Base-by-base conservation (phyloP, 306 rosid species). In the Oxytropis ochrocephala region DNA sequence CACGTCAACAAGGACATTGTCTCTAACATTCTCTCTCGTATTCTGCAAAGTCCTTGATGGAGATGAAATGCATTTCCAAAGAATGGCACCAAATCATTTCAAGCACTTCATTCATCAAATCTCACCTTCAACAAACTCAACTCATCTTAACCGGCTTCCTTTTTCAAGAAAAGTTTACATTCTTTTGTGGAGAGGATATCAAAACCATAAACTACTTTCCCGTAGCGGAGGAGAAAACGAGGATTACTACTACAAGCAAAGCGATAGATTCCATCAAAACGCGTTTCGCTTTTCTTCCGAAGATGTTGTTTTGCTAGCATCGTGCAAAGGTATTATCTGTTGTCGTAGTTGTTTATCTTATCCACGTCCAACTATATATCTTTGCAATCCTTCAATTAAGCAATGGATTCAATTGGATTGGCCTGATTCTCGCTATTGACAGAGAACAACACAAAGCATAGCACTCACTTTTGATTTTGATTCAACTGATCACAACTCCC, bases 351-450 rank as follows among this genome's bases (percentile, higher is more conserved):
- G 80, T 73, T 62, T 80, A 21, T 81, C 84, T 24, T 70, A 67
- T 39, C 57, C 8, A 7, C 41, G 74, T 2, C 84, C 87, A 1
- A 44, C 46, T 30, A 24, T 88, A 5, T 88, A 88, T 67, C 57
- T 88, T 32, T 88, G 91, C 65, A 88, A 88, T 70, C 95, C 95
- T 65, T 70, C 56, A 9, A 75, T 52, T 33, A 84, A 14, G 79
- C 76, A 83, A 0, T 82, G 80, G 79, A 67, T 82, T 51, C 77
- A 48, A 4, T 39, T 86, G 48, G 36, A 68, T 8, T 82, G 72
- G 59, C 24, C 67, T 35, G 21, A 24, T 24, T 24, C 56, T 42
- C n/a, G 30, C 24, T 7, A 50, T 11, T 35, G 49, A 67, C 8
- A 73, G 32, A n/a, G n/a, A n/a, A n/a, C n/a, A 9, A 35, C 36